Conservation (phyloP, 192 early-diverging fungal genomes). For the Dispira parvispora region DNA sequence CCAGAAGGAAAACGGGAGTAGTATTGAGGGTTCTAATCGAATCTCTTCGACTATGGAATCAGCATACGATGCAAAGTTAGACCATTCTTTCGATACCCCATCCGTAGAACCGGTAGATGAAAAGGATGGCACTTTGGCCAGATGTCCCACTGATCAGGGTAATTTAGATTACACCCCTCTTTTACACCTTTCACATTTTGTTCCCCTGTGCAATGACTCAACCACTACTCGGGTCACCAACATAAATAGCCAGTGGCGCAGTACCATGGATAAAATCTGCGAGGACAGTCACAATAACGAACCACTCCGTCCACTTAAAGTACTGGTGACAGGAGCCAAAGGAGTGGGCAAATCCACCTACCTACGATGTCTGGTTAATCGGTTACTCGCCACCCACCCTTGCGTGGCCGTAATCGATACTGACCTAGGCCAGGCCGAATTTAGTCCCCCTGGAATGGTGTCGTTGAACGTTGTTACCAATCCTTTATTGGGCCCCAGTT, state of each 20-base stretch:
- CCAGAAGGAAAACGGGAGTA: too few relatives aligned
- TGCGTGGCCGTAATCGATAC: constrained; percentile 75
- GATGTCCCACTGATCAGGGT: neutral
- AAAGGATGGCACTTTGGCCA: too few relatives aligned
- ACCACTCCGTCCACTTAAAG: neutral
- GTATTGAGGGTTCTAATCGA: too few relatives aligned
- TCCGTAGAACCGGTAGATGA: too few relatives aligned
- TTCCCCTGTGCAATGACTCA: neutral
- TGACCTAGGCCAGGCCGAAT: constrained; percentile 85
- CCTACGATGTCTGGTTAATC: constrained; percentile 57
- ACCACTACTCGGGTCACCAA: neutral
- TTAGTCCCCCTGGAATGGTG: constrained; percentile 62
- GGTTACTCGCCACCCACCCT: constrained; percentile 44
- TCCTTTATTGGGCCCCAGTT: constrained; percentile 72
- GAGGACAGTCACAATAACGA: neutral
- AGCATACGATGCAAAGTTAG: too few relatives aligned
- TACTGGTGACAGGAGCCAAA: neutral
- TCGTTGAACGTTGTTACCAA: constrained; percentile 51
- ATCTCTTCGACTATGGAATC: too few relatives aligned
- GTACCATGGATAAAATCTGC: neutral
- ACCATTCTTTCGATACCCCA: too few relatives aligned
- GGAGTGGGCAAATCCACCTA: constrained; percentile 74
- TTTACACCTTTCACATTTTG: neutral
- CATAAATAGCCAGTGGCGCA: neutral
- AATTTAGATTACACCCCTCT: neutral